Percentiles rank a stretch among this genome's conserved stretches.
Conservation (phyloP, 1,284 basidiomycete genomes). For the Rhodotorula sp. region DNA sequence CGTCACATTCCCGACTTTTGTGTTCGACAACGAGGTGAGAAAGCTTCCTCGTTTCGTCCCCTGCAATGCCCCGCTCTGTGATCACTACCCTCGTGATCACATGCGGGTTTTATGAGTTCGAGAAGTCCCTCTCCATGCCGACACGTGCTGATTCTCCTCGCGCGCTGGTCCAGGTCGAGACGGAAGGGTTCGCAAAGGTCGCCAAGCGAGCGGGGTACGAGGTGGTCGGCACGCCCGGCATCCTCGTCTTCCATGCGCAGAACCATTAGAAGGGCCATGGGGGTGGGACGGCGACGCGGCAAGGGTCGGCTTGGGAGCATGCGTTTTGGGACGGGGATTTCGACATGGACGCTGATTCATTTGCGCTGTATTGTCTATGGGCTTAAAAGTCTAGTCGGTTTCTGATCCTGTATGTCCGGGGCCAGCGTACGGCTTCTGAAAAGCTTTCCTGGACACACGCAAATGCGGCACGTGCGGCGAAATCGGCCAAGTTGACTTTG, state of each 20-base stretch:
- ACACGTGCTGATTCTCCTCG: neutral
- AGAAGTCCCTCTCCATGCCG: neutral
- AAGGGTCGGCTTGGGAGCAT: neutral
- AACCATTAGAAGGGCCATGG: slow-evolving; percentile 14
- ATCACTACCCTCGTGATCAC: no score
- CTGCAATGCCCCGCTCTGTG: no score
- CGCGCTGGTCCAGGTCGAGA: slow-evolving; percentile 20
- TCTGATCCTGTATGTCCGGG: no score
- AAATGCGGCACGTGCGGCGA: neutral
- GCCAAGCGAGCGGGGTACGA: slow-evolving; percentile 33
- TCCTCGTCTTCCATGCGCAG: slow-evolving; percentile 31
- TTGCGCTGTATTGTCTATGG: neutral
- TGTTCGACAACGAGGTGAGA: slow-evolving; percentile 35
- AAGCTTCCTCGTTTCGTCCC: no score
- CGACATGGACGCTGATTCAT: neutral
- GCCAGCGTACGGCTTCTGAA: no score
- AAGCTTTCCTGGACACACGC: neutral
- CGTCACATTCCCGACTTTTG: slow-evolving; percentile 34
- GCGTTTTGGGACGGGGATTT: neutral
- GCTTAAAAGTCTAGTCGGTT: neutral
- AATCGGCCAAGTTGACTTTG: no score
- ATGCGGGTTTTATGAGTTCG: no score
- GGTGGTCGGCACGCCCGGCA: slow-evolving; percentile 31
- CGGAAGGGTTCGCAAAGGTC: slow-evolving; percentile 32
- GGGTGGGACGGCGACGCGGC: no score